Conservation (phyloP, 305 asterid genomes). For the Nicotiana rustica region DNA sequence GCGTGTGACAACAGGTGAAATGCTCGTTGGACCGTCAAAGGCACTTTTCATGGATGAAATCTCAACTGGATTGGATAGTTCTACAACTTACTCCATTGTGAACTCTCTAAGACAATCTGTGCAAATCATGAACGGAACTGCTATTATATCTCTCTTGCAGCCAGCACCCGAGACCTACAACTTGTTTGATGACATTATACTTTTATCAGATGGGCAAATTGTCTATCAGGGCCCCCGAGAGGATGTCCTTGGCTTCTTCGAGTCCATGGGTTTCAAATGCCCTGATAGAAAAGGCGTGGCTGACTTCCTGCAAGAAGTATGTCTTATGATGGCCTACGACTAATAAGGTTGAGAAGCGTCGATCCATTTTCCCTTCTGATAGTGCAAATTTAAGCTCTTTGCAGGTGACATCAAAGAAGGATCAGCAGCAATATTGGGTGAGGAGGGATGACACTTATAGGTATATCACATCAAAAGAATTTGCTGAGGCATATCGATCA, state of each 20-base stretch:
- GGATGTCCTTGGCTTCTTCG: slow-evolving; percentile 38
- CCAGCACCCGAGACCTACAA: slow-evolving; percentile 42
- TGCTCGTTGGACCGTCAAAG: background rate
- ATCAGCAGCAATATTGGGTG: slow-evolving; percentile 44
- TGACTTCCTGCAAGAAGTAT: slow-evolving; percentile 44
- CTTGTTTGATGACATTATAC: slow-evolving; percentile 40
- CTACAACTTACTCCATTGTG: slow-evolving; percentile 35
- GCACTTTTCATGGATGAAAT: too few species aligned
- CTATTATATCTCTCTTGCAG: slow-evolving; percentile 38
- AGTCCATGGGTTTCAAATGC: slow-evolving; percentile 43
- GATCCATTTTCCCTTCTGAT: background rate
- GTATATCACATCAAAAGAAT: slow-evolving; percentile 34
- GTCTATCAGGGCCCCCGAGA: slow-evolving; percentile 44
- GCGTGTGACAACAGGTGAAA: slow-evolving; percentile 44
- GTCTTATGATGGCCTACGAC: background rate
- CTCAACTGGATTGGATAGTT: slow-evolving; percentile 32
- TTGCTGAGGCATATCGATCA: slow-evolving; percentile 40
- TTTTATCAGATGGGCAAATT: slow-evolving; percentile 34
- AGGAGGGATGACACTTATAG: slow-evolving; percentile 38
- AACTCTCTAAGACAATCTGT: slow-evolving; percentile 36
- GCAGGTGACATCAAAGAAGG: slow-evolving; percentile 46
- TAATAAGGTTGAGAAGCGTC: background rate
- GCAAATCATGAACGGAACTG: slow-evolving; percentile 37
- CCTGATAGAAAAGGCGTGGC: slow-evolving; percentile 45
- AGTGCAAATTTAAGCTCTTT: background rate